Evolutionary conservation across 2,329 filamentous ascomycete species (phyloP).

Genomic region (Talaromyces atroroseus): DNA sequence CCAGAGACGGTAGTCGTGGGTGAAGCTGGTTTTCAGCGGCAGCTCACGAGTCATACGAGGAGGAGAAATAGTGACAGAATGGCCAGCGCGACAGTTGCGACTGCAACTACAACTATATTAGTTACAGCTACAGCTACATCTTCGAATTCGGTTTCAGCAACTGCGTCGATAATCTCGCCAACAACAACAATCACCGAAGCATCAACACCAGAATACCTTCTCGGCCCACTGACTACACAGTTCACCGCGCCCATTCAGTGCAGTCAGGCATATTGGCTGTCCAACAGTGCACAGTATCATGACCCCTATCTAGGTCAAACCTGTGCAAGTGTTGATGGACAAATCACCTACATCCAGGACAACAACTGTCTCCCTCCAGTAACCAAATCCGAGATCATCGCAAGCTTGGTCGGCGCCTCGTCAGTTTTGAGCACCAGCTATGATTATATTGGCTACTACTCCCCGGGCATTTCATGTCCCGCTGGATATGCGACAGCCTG

Average conservation of each 20-base stretch:
- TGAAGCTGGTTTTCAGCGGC: too few relatives aligned
- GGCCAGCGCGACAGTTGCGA: too few relatives aligned
- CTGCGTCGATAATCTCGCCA: background rate
- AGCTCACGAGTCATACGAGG: too few relatives aligned
- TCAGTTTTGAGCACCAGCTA: background rate
- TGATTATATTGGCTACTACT: constrained; percentile 3
- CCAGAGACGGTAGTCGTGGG: too few relatives aligned
- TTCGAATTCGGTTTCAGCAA: background rate
- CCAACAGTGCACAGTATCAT: background rate
- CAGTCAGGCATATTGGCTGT: background rate
- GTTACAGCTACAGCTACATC: too few relatives aligned
- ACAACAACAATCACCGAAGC: background rate
- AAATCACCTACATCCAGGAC: background rate
- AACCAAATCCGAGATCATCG: background rate
- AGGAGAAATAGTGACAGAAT: too few relatives aligned
- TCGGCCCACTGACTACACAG: background rate
- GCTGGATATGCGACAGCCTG: constrained; percentile 8
- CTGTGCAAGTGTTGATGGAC: background rate
- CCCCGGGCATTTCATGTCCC: constrained; percentile 1
- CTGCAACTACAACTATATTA: too few relatives aligned
- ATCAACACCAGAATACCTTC: background rate
- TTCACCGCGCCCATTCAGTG: background rate
- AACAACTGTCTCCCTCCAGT: background rate
- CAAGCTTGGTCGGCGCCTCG: background rate
- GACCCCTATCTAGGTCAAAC: background rate